Evolutionary conservation across 305 asterid genomes (phyloP).

Genomic region (Caryopteris hybrid): DNA sequence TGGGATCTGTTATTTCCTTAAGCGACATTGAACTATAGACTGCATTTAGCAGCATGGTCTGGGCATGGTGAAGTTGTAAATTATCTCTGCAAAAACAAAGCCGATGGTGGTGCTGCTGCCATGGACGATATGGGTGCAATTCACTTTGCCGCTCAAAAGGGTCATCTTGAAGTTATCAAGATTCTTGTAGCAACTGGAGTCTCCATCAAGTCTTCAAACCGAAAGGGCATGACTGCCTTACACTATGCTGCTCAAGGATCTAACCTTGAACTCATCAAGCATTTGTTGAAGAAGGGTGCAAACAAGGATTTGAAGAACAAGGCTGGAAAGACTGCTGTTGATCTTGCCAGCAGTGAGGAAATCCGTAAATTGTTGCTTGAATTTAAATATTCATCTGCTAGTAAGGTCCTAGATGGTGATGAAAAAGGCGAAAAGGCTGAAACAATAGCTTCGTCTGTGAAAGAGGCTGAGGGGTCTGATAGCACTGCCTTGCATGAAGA

Average conservation of each 20-base stretch:
- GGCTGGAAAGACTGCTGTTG: conserved; percentile 73
- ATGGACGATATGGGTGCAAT: conserved; percentile 98
- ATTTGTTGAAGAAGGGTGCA: conserved; percentile 78
- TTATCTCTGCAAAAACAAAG: conserved; percentile 79
- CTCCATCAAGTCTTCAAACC: conserved; percentile 62
- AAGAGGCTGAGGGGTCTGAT: conserved; percentile 27
- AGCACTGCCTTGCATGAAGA: conserved; percentile 23
- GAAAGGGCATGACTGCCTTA: conserved; percentile 91
- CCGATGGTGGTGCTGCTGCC: conserved; percentile 91
- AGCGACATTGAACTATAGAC: conserved; percentile 38
- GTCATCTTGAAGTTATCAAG: conserved; percentile 73
- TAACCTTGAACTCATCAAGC: conserved; percentile 61
- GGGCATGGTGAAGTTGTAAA: conserved; percentile 75
- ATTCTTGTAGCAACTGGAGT: conserved; percentile 59
- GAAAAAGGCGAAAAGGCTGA: conserved; percentile 34
- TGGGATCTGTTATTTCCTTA: conserved; percentile 34
- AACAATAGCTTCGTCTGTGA: conserved; percentile 15
- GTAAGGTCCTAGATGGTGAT: conserved; percentile 13
- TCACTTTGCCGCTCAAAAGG: conserved; percentile 94
- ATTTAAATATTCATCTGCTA: conserved; percentile 29
- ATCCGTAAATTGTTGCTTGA: conserved; percentile 46
- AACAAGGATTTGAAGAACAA: conserved; percentile 54
- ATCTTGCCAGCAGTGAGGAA: conserved; percentile 70
- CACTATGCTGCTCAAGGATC: conserved; percentile 96
- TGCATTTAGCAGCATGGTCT: conserved; percentile 96